These are phyloP conservation scores for Cenchrus purpureus DNA, from an alignment of 176 grass and related monocot species.

Conservation along the genomic window DNA sequence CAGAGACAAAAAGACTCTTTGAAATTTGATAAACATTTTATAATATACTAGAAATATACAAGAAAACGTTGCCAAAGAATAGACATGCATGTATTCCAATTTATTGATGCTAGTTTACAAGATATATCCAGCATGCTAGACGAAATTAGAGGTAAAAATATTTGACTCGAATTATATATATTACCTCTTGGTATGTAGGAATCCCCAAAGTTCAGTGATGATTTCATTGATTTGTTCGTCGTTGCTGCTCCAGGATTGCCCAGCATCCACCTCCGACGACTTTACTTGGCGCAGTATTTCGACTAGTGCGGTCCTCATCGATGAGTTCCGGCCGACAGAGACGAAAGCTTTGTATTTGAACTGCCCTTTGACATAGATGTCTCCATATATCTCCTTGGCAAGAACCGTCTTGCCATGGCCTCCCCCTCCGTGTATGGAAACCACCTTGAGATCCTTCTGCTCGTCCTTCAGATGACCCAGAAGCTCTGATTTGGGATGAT, in stretches of 20 bases:
- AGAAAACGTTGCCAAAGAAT: too few species aligned
- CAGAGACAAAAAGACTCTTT: background rate
- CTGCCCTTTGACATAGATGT: background rate
- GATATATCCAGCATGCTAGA: background rate
- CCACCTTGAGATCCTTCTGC: background rate
- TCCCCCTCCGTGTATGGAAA: background rate
- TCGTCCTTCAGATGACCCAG: background rate
- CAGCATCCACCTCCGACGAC: background rate
- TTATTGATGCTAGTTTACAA: background rate
- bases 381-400: slow-evolving; percentile 15
- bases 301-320: background rate
- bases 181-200: background rate
- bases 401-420: slow-evolving; percentile 23
- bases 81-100: background rate
- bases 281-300: slow-evolving; percentile 24
- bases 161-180: background rate
- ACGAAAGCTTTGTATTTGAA: slow-evolving; percentile 25
- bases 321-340: background rate
- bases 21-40: too few species aligned
- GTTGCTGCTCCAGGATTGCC: background rate
- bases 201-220: background rate
- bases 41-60: too few species aligned
- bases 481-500: background rate
- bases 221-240: slow-evolving; percentile 5
- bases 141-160: background rate